Evolutionary conservation across 2,329 filamentous ascomycete species (phyloP).

Genomic region (Nothopassalora personata): DNA sequence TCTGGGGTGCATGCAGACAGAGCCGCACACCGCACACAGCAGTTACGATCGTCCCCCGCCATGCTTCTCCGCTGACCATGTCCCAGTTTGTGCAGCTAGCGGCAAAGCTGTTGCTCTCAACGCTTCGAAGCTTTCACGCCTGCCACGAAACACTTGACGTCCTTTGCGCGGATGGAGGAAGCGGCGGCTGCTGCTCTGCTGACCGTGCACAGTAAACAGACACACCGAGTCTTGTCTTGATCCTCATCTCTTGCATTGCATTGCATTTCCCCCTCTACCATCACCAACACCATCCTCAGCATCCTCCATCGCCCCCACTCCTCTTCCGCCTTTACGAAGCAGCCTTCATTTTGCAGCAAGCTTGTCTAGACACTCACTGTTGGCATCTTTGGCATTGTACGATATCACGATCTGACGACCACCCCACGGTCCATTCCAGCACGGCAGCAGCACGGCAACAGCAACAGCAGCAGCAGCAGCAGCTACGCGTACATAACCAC

Average conservation of each 20-base stretch:
- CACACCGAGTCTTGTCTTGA: neutral
- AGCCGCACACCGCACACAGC: neutral
- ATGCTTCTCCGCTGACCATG: neutral
- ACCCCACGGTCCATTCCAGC: neutral
- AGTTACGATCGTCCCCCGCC: neutral
- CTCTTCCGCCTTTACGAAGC: conserved; percentile 12
- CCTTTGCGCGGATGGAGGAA: neutral
- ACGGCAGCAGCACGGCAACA: neutral
- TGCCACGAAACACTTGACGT: neutral
- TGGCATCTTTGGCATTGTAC: conserved; percentile 9
- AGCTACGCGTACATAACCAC: conserved; percentile 2
- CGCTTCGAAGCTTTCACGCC: neutral
- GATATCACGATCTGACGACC: conserved; percentile 12
- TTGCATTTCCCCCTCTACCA: neutral
- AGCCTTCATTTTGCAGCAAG: conserved; percentile 7
- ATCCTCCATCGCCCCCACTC: neutral
- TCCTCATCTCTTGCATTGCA: neutral
- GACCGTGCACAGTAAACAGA: neutral
- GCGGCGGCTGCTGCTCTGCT: neutral
- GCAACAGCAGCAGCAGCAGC: neutral
- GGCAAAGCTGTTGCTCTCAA: neutral
- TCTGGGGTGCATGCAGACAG: too few species aligned
- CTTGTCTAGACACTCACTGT: conserved; percentile 6
- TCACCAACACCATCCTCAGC: neutral
- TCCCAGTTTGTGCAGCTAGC: neutral